phyloP scores from a whole-genome alignment of 1,139 yeast genomes.

The Wickerhamomyces sp. region DNA sequence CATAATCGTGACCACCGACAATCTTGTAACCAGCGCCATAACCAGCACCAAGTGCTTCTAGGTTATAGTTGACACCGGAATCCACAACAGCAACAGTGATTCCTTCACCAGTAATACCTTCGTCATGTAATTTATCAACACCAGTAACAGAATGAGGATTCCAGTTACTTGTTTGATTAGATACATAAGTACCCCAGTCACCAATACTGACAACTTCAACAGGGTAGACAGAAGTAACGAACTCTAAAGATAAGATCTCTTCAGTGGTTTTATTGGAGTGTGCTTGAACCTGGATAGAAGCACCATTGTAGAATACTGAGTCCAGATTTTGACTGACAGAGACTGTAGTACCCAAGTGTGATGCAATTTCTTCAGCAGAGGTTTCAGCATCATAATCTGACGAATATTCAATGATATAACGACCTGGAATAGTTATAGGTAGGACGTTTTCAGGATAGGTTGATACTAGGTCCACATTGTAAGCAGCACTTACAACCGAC shows the following conservation, averaged over 20 bases:
- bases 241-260: background rate
- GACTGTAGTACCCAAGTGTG: background rate
- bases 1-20: conserved; percentile 2
- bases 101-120: conserved; percentile 12
- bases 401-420: background rate
- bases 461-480: background rate
- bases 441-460: background rate
- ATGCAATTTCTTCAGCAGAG: background rate
- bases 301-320: background rate
- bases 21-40: conserved; percentile 11
- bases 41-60: conserved; percentile 14
- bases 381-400: background rate
- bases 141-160: conserved; percentile 29
- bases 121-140: conserved; percentile 11
- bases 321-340: background rate
- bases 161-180: conserved; percentile 21
- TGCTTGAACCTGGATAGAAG: background rate
- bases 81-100: conserved; percentile 12
- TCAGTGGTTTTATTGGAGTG: background rate
- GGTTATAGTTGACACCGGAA: conserved; percentile 14
- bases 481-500: background rate
- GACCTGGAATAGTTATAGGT: background rate
- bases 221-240: background rate
- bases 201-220: background rate
- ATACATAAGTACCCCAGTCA: background rate